Base-by-base conservation (phyloP, 345 rosid species). In the Sapria himalayana region DNA sequence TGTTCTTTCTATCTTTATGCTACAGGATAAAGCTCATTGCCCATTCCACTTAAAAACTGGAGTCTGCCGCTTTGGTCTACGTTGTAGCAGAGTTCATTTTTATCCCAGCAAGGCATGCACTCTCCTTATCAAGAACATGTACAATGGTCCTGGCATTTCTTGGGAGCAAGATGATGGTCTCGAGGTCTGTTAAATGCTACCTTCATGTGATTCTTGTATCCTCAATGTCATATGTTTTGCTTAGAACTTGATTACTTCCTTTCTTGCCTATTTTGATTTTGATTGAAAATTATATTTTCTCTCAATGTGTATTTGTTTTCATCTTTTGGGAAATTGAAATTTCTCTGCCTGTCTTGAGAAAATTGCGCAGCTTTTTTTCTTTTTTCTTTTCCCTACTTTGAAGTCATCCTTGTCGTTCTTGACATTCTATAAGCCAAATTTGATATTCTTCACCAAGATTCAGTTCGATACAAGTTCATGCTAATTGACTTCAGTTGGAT, bases 91-190 rank as follows among this genome's bases (percentile, higher is more conserved):
- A 59, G 93, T 74, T 59, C 94, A 89, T 63, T 82, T 89, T 54
- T 82, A 76, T 61, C 93, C 94, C 0, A 73, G 69, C 67, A 74
- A 67, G 55, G 72, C 94, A 0, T 74, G 78, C 74, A 82, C 94
- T 11, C 41, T 89, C 37, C 80, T 89, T n/a, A 65, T 89, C 55
- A 89, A 55, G 72, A 89, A 78, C 65, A 89, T 89, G 93, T 89
- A 78, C 50, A 76, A 60, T 64, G 93, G 93, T 58, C 94, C 85
- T 48, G 94, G 94, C 63, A 73, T 74, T 69, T 70, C 82, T 15
- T 79, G 81, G 85, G 94, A 82, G 57, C 98, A 82, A 45, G 98
- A 82, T 64, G 98, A 89, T 73, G 93, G 85, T 71, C 94, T 89
- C 45, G 98, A 89, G 97, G 97, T 86, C 82, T 72, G 97, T 81